A percentile compares a stretch with the other conserved stretches of the same genome.
phyloP scores from a whole-genome alignment of 305 asterid genomes.

The Rubia occidens region DNA sequence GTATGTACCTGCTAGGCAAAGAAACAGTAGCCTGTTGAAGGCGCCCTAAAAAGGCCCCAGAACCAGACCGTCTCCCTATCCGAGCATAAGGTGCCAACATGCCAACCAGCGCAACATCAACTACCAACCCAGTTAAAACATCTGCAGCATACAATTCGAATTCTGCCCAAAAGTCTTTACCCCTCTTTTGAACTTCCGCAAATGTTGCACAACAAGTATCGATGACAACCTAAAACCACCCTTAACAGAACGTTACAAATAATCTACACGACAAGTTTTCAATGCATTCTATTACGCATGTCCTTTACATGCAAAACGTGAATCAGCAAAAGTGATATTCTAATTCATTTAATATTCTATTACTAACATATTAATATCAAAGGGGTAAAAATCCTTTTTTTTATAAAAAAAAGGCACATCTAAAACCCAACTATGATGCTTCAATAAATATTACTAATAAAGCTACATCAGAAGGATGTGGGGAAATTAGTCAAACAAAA shows the following conservation, averaged over 20 bases:
- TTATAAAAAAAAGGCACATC: not conserved
- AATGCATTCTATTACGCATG: not conserved
- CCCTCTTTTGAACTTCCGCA: slow-evolving; percentile 88
- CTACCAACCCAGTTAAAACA: slow-evolving; percentile 74
- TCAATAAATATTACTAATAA: not conserved
- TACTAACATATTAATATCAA: not conserved
- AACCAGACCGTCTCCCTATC: slow-evolving; percentile 48
- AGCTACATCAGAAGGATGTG: not conserved
- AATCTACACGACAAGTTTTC: not conserved
- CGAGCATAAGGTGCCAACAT: slow-evolving; percentile 90
- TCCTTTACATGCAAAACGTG: not conserved
- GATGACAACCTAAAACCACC: slow-evolving; percentile 49
- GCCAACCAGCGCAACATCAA: slow-evolving; percentile 84
- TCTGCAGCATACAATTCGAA: slow-evolving; percentile 91
- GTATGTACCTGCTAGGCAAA: slow-evolving; percentile 72
- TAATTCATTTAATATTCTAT: too few species aligned
- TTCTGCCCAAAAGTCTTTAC: slow-evolving; percentile 85
- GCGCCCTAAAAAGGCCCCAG: slow-evolving; percentile 56
- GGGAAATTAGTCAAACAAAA: not conserved
- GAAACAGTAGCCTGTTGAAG: slow-evolving; percentile 44
- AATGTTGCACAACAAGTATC: slow-evolving; percentile 92
- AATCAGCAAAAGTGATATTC: not conserved
- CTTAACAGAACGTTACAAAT: slow-evolving; percentile 12
- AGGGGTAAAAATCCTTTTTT: not conserved
- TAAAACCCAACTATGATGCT: not conserved